Percentiles rank a stretch among this genome's conserved stretches.
phyloP scores from a whole-genome alignment of 306 rosid species.

The Sesbania bispinosa region DNA sequence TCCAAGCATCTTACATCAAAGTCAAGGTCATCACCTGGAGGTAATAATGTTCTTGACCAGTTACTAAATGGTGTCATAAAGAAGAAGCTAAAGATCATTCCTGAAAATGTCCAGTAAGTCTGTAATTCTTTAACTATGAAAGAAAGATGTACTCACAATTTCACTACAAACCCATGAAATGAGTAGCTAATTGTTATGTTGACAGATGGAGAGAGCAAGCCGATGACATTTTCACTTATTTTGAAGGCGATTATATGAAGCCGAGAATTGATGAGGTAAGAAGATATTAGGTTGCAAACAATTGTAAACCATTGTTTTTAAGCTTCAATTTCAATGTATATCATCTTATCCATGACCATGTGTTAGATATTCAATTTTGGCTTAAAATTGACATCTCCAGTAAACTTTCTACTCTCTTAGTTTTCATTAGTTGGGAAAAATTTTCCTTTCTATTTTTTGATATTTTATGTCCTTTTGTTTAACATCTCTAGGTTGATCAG shows the following conservation, averaged over 20 bases:
- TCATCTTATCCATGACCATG: background rate
- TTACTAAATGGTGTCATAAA: conserved; percentile 74
- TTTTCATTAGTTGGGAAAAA: background rate
- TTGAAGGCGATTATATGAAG: conserved; percentile 75
- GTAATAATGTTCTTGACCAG: conserved; percentile 29
- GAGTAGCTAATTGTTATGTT: background rate
- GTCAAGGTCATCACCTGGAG: conserved; percentile 37
- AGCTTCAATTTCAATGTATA: background rate
- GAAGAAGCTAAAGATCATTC: conserved; percentile 62
- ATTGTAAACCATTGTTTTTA: background rate
- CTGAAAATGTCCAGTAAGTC: conserved; percentile 62
- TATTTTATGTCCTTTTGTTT: background rate
- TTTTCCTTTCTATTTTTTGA: background rate
- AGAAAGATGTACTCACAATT: background rate
- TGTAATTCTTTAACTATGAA: background rate
- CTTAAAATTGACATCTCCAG: background rate
- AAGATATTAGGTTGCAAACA: background rate
- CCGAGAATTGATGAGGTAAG: conserved; percentile 84
- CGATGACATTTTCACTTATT: conserved; percentile 19
- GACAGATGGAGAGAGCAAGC: conserved; percentile 83
- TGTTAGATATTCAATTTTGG: background rate
- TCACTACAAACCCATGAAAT: background rate
- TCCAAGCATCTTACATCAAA: conserved; percentile 52
- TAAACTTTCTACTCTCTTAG: background rate
- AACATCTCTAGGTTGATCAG: conserved; percentile 62